Evolutionary conservation across 805 yeast species (phyloP), one percentile per base, ranked within the genome.

Genomic region (Saccharomycopsis amapae): DNA sequence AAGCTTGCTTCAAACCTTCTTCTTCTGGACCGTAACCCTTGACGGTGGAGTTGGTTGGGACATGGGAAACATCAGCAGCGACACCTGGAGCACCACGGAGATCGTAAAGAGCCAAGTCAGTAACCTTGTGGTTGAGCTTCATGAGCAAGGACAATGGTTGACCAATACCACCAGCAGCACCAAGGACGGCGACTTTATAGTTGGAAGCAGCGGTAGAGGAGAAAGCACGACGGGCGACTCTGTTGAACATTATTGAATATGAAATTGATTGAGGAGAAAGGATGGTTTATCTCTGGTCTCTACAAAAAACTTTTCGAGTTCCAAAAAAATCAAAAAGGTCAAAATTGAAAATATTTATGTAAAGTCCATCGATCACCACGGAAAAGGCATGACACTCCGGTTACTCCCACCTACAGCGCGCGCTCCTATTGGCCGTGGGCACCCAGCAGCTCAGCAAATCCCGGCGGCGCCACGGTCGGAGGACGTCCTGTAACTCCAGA

Each of bases 111-210:
- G 87, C 70, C 60, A 83, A 70, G 54, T 79, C 79, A 47, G 84
- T 75, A 48, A 83, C 84, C 61, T 77, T 72, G 58, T 78, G 83
- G 72, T 79, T 79, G 58, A 81, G 69, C 64, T 83, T 83, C 67
- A 83, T 64, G 61, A 83, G 69, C 48, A 79, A 65, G 13, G 83
- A 78, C 53, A 78, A 65, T 33, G 84, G 83, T 62, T 76, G 81
- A 44, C 93, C 93, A 63, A 83, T 82, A 64, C 93, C 93, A 65
- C 93, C 93, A 54, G 84, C 81, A 55, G 90, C 90, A 64, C 93
- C 93, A 59, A 81, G 70, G 49, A 83, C 86, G 60, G 87, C 71
- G 44, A 81, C 89, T 67, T 83, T 83, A 75, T 82, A 83, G 59
- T 85, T 80, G 55, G 75, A 63, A 36, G 81, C 60, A 44, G 81